phyloP scores from a whole-genome alignment of 257 asterid genomes.

The Apocynum venetum region DNA sequence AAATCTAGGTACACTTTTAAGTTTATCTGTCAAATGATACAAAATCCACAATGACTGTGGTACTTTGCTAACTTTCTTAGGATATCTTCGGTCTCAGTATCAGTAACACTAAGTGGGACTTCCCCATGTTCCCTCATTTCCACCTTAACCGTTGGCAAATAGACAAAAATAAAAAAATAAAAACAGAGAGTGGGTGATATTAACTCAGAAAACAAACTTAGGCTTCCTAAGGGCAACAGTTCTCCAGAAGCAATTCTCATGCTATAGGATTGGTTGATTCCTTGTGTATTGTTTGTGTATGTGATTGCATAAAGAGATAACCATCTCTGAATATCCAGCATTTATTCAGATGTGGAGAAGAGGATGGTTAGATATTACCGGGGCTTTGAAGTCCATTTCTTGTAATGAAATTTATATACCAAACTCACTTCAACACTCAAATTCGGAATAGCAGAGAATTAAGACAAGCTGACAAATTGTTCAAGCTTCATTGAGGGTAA shows the following conservation, averaged over 20 bases:
- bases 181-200: too few relatives aligned
- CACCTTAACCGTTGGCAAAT: not conserved
- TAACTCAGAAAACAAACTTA: not conserved
- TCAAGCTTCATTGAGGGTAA: not conserved
- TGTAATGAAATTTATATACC: not conserved
- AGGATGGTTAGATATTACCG: not conserved
- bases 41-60: not conserved
- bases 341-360: not conserved
- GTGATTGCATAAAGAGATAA: not conserved
- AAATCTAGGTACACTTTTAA: not conserved
- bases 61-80: not conserved
- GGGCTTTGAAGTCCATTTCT: not conserved
- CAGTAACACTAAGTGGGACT: not conserved
- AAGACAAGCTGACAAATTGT: not conserved
- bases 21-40: not conserved
- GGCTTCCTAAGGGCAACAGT: not conserved
- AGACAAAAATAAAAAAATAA: not conserved
- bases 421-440: not conserved
- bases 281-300: not conserved
- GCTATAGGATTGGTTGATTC: not conserved
- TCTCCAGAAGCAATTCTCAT: not conserved
- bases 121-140: not conserved
- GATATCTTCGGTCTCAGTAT: not conserved
- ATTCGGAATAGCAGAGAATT: not conserved
- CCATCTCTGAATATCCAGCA: not conserved